Conservation (phyloP, 805 yeast species). For the Pichia nanzhaoensis region DNA sequence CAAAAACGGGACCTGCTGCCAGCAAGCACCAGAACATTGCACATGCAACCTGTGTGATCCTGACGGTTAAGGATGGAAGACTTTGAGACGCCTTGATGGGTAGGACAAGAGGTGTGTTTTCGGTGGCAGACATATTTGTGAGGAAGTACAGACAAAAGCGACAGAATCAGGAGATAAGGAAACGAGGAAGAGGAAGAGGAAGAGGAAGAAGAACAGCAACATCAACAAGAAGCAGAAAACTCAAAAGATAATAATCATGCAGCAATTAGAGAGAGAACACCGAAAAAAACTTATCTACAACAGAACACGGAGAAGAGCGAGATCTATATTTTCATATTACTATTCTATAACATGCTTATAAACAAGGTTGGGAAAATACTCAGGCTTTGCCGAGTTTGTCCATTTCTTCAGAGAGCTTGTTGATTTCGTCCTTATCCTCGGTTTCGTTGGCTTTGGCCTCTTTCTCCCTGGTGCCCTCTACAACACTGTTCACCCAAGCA, state of each 20-base stretch:
- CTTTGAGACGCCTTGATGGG: constrained; percentile 3
- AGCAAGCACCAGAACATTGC: constrained; percentile 82
- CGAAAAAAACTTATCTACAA: not conserved
- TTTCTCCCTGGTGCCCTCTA: constrained; percentile 14
- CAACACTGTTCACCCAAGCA: constrained; percentile 29
- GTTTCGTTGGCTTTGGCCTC: constrained; percentile 7
- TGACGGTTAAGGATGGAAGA: constrained; percentile 23
- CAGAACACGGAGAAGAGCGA: constrained; percentile 5
- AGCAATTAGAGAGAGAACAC: not conserved
- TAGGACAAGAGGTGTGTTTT: constrained; percentile 22
- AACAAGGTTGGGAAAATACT: too few relatives aligned
- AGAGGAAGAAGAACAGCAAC: not conserved
- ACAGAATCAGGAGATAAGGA: not conserved
- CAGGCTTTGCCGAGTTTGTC: constrained; percentile 28
- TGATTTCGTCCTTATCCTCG: constrained; percentile 18
- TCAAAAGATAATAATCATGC: not conserved
- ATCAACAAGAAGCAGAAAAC: too few relatives aligned
- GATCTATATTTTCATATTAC: not conserved
- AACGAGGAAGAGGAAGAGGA: not conserved
- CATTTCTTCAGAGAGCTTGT: constrained; percentile 21
- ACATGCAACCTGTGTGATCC: constrained; percentile 55
- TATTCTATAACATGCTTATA: too few relatives aligned
- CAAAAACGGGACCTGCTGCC: constrained; percentile 92
- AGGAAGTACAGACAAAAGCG: not conserved
- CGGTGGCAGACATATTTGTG: constrained; percentile 13